Percentiles rank a stretch among this genome's conserved stretches.
Conservation (phyloP, 2,329 filamentous ascomycete species). For the Blastomyces parvus region DNA sequence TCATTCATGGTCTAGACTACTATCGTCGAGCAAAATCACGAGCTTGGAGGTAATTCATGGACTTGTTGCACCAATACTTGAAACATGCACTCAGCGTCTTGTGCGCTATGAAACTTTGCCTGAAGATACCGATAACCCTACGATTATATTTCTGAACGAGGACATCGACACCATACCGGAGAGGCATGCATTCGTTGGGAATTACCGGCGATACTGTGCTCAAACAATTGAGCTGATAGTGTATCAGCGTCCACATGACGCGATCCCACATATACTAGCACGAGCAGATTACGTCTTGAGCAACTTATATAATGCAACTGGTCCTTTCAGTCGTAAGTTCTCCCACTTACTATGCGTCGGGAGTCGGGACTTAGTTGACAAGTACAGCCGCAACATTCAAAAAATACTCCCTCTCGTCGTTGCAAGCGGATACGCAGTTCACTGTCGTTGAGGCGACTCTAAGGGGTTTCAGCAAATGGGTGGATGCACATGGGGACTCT, state of each 20-base stretch:
- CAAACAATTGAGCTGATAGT: slow-evolving; percentile 83
- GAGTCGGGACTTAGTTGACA: slow-evolving; percentile 5
- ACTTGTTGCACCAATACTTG: slow-evolving; percentile 64
- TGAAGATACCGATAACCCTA: slow-evolving; percentile 69
- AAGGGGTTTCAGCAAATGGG: slow-evolving; percentile 82
- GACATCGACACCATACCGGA: slow-evolving; percentile 94
- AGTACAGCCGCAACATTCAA: slow-evolving; percentile 29
- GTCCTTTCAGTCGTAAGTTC: slow-evolving; percentile 55
- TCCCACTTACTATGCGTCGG: background rate
- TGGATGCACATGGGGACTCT: slow-evolving; percentile 43
- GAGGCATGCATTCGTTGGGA: slow-evolving; percentile 86
- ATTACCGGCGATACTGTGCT: slow-evolving; percentile 84
- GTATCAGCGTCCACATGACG: slow-evolving; percentile 69
- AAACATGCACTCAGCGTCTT: slow-evolving; percentile 72
- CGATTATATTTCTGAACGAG: slow-evolving; percentile 72
- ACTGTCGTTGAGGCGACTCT: slow-evolving; percentile 80
- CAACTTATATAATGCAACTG: slow-evolving; percentile 62
- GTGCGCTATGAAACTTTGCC: slow-evolving; percentile 81
- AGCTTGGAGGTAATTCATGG: slow-evolving; percentile 48
- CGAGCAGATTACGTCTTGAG: slow-evolving; percentile 65
- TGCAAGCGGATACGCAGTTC: slow-evolving; percentile 80
- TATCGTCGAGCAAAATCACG: slow-evolving; percentile 62
- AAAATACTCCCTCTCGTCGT: slow-evolving; percentile 35
- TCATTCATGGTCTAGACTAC: slow-evolving; percentile 76
- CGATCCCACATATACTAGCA: slow-evolving; percentile 75